These are phyloP conservation scores for Pleoardoris graminearum DNA, from an alignment of 2,329 filamentous ascomycete genomes.

Conservation along the genomic window DNA sequence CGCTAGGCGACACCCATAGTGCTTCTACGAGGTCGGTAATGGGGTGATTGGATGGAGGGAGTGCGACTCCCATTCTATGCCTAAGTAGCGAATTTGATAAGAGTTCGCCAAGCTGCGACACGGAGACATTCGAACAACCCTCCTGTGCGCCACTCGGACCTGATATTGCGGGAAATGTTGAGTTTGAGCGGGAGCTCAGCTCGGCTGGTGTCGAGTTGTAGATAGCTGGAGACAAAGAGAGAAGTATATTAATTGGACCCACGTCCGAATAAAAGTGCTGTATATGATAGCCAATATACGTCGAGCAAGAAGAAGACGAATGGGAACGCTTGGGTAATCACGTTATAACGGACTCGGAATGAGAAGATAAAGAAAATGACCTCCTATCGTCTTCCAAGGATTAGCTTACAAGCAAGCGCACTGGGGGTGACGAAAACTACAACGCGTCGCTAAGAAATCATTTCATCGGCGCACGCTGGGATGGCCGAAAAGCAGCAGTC, in stretches of 20 bases:
- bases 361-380: not conserved
- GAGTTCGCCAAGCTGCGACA: not conserved
- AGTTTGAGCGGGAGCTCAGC: not conserved
- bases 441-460: no score
- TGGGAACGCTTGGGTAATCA: not conserved
- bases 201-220: no score
- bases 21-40: not conserved
- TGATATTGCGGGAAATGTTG: not conserved
- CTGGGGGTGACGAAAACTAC: no score
- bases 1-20: conserved; percentile 3
- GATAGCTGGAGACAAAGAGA: no score
- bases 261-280: no score
- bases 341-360: not conserved
- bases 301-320: not conserved
- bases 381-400: no score
- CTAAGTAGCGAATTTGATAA: not conserved
- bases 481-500: no score
- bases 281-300: no score
- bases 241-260: no score
- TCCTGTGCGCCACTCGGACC: not conserved
- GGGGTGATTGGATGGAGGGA: no score
- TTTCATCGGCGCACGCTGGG: no score
- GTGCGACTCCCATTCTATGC: conserved; percentile 2
- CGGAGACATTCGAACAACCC: not conserved
- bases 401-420: no score